phyloP scores from a whole-genome alignment of 1,284 basidiomycete genomes.

The Puccinia polysora region DNA sequence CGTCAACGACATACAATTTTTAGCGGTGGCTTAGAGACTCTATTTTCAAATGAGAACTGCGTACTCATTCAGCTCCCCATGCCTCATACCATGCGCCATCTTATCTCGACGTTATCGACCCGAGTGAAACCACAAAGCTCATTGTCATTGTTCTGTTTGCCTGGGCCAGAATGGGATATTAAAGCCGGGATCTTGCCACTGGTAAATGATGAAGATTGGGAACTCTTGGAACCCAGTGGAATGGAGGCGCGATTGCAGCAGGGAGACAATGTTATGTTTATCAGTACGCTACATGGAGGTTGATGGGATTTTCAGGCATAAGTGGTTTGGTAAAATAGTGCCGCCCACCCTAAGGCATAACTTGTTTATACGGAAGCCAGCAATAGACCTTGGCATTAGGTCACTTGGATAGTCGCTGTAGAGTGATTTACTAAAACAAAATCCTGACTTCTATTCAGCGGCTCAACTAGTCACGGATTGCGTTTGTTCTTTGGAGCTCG shows the following conservation, averaged over 20 bases:
- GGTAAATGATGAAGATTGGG: constrained; percentile 43
- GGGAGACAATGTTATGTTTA: constrained; percentile 37
- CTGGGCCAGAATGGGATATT: constrained; percentile 36
- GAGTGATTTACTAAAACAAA: background rate
- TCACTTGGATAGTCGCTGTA: background rate
- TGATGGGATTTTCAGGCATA: background rate
- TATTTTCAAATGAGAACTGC: constrained; percentile 9
- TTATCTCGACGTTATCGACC: constrained; percentile 17
- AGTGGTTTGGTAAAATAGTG: too few species aligned
- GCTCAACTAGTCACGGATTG: background rate
- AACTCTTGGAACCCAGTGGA: constrained; percentile 38
- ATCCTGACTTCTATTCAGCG: background rate
- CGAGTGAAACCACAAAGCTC: constrained; percentile 32
- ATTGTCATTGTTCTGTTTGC: constrained; percentile 25
- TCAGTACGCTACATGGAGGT: constrained; percentile 42
- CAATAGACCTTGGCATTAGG: background rate
- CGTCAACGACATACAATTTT: background rate
- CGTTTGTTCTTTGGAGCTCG: background rate
- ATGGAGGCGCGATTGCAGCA: constrained; percentile 33
- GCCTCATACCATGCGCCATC: constrained; percentile 31
- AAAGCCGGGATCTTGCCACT: constrained; percentile 37
- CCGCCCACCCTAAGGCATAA: too few species aligned
- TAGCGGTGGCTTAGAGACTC: constrained; percentile 30
- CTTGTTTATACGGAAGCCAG: too few species aligned
- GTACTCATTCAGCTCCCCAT: constrained; percentile 5